Base-by-base conservation (phyloP, 495 filamentous ascomycete genomes). In the Penicillium argentinense region DNA sequence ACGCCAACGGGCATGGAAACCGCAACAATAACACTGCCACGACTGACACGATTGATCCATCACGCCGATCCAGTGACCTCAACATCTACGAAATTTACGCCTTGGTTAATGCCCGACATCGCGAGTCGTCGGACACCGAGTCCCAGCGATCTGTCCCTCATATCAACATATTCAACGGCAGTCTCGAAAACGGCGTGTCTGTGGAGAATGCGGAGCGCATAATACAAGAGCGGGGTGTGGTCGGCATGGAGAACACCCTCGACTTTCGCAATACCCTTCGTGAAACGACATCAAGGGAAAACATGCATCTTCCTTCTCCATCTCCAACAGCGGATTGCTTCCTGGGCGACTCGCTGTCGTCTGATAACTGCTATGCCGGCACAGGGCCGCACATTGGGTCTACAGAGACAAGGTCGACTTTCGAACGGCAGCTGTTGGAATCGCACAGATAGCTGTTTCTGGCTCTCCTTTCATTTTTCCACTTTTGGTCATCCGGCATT, bases 221-320 rank as follows among this genome's bases (percentile, higher is more conserved):
- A n/a, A 18, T 14, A 21, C 18, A 9, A 18, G 11, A 18, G n/a
- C 5, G n/a, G 17, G 7, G 14, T 11, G 17, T 19, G 7, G 3
- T 18, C 6, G 16, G 12, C 9, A 36, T 36, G 9, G 16, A 9
- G 14, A 49, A 47, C n/a, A 52, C 56, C 0, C 36, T 38, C n/a
- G 47, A 57, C 4, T 63, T 60, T 4, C 59, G 60, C 23, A 33
- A 57, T 16, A 56, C 50, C 0, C 16, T 60, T 5, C 49, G 47
- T 2, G 43, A 63, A 30, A 54, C 59, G 0, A 19, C 39, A 0
- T 54, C 47, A 1, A 42, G 21, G 14, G 52, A 56, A 5, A 42
- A 45, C 25, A 22, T 42, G 14, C 13, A 13, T 29, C 37, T 21
- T 9, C 29, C 36, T 13, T 39, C 33, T 1, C 33, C 33, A 11